phyloP scores from a whole-genome alignment of 768 basidiomycete genomes.

The Rubroboletus pulcherrimus region DNA sequence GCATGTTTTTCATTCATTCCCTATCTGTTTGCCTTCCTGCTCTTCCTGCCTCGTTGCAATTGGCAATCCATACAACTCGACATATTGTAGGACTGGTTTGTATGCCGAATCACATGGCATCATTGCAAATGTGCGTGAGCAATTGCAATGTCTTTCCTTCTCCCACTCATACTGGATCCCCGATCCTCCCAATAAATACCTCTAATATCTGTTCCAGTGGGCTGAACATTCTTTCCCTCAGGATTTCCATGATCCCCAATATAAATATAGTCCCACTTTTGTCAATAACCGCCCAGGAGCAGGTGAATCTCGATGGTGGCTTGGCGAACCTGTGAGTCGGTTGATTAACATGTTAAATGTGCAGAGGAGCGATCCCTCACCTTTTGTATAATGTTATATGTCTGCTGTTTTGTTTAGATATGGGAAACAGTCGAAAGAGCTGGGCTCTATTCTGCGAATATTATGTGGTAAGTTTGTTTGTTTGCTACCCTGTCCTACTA shows the following conservation, averaged over 20 bases:
- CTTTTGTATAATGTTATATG: background rate
- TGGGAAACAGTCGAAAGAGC: constrained; percentile 83
- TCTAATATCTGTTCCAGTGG: background rate
- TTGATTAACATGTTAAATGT: background rate
- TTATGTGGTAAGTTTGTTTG: constrained; percentile 71
- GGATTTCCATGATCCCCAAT: constrained; percentile 80
- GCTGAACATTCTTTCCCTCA: constrained; percentile 23
- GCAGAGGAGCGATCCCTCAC: background rate
- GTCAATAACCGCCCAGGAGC: constrained; percentile 57
- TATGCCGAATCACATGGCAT: constrained; percentile 87
- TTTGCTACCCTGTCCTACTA: background rate
- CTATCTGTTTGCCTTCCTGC: background rate
- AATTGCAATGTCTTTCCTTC: background rate
- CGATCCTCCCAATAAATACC: background rate
- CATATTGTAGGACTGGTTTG: constrained; percentile 66
- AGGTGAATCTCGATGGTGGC: constrained; percentile 74
- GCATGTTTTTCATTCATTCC: background rate
- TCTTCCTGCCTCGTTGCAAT: no score
- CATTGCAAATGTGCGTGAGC: constrained; percentile 64
- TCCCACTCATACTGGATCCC: background rate
- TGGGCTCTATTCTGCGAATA: constrained; percentile 71
- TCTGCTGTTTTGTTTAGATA: constrained; percentile 45
- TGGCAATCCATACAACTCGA: background rate
- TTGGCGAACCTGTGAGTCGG: constrained; percentile 72
- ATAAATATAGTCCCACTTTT: constrained; percentile 49